phyloP scores from a whole-genome alignment of 2,329 filamentous ascomycete genomes.

The Cadophora luteo-olivacea region DNA sequence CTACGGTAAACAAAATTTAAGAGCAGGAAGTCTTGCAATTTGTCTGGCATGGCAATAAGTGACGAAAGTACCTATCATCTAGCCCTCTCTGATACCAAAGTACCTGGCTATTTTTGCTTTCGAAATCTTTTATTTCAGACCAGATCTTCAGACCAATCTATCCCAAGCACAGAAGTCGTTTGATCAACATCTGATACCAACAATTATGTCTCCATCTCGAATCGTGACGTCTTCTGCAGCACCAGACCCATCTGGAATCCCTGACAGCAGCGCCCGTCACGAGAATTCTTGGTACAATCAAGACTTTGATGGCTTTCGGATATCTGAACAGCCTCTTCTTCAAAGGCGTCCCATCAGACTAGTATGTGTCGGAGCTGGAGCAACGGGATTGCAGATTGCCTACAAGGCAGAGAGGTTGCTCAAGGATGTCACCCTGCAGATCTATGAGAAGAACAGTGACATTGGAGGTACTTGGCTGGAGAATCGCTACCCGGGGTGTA shows the following conservation, averaged over 20 bases:
- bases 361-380: conserved; percentile 55
- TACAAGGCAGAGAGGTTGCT: conserved; percentile 52
- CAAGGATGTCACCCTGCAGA: conserved; percentile 34
- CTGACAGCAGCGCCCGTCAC: conserved; percentile 20
- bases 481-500: conserved; percentile 61
- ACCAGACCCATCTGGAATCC: conserved; percentile 26
- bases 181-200: background rate
- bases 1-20: no score
- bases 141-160: no score
- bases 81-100: no score
- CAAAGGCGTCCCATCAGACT: conserved; percentile 27
- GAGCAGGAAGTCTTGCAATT: no score
- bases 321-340: conserved; percentile 30
- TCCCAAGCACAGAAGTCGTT: background rate
- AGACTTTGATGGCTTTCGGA: conserved; percentile 33
- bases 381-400: conserved; percentile 53
- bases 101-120: no score
- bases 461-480: conserved; percentile 60
- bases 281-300: conserved; percentile 36
- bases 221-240: conserved; percentile 26
- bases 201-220: background rate
- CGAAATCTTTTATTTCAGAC: no score
- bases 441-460: conserved; percentile 48
- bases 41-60: no score
- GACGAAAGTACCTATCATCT: no score